Percentiles rank a stretch among this genome's conserved stretches.
Evolutionary conservation across 2,329 filamentous ascomycete species (phyloP).

Genomic region (Aspergillus aculeatus): DNA sequence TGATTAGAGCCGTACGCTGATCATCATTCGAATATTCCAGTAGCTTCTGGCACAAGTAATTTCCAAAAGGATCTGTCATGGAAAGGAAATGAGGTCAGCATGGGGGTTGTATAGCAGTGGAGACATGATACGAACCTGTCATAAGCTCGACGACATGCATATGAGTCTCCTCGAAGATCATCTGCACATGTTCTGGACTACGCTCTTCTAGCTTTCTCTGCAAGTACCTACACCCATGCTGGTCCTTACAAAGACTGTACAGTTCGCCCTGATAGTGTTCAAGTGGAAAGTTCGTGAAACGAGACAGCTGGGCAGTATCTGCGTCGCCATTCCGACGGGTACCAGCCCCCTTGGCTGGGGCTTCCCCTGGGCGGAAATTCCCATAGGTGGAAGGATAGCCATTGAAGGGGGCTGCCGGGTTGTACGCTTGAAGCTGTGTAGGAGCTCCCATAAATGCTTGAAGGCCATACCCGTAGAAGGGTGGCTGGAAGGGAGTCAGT

Average conservation of each 20-base stretch:
- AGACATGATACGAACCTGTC: conserved; percentile 58
- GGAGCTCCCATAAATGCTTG: conserved; percentile 56
- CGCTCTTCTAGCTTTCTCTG: conserved; percentile 97
- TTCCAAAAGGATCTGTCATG: conserved; percentile 80
- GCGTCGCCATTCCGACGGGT: conserved; percentile 52
- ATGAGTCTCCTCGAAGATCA: conserved; percentile 93
- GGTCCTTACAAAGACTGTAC: conserved; percentile 91
- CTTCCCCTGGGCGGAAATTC: conserved; percentile 65
- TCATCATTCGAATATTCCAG: conserved; percentile 94
- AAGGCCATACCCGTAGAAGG: conserved; percentile 52
- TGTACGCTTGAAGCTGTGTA: conserved; percentile 45
- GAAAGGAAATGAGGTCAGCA: conserved; percentile 21
- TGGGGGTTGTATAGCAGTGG: neutral
- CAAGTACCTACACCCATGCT: conserved; percentile 93
- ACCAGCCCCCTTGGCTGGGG: conserved; percentile 72
- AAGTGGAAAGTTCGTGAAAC: conserved; percentile 78
- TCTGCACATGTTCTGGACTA: conserved; percentile 76
- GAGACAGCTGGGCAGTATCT: conserved; percentile 62
- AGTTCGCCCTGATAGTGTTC: conserved; percentile 80
- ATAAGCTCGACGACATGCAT: conserved; percentile 94
- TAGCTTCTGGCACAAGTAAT: conserved; percentile 98
- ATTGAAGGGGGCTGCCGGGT: conserved; percentile 57
- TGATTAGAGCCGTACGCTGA: conserved; percentile 87
- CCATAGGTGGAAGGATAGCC: conserved; percentile 49
- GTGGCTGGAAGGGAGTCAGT: conserved; percentile 36